phyloP scores from a whole-genome alignment of 2,329 filamentous ascomycete species.

The Pestalotiopsis sp. region DNA sequence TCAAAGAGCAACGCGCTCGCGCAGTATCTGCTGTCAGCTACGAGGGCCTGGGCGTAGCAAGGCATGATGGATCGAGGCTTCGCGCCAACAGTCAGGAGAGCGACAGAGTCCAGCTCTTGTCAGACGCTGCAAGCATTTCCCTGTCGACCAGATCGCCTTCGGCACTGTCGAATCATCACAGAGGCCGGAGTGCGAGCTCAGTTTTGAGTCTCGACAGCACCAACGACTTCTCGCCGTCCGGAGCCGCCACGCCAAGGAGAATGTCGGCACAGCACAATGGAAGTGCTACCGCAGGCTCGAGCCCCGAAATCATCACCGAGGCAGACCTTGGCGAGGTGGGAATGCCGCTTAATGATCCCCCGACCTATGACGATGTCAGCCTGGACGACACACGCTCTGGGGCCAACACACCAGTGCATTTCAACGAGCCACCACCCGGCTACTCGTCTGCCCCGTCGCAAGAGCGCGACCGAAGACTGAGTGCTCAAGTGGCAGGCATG shows the following conservation, averaged over 20 bases:
- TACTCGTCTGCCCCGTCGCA: slow-evolving; percentile 45
- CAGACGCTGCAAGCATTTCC: slow-evolving; percentile 69
- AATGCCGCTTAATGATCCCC: slow-evolving; percentile 49
- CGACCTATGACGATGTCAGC: slow-evolving; percentile 56
- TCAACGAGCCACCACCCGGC: slow-evolving; percentile 53
- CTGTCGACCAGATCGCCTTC: slow-evolving; percentile 29
- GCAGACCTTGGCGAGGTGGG: slow-evolving; percentile 49
- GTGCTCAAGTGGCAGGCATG: slow-evolving; percentile 34
- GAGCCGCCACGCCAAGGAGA: slow-evolving; percentile 43
- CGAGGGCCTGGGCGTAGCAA: slow-evolving; percentile 73
- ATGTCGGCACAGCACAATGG: slow-evolving; percentile 35
- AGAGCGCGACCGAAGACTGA: slow-evolving; percentile 34
- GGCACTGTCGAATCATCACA: slow-evolving; percentile 32
- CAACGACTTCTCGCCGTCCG: slow-evolving; percentile 46
- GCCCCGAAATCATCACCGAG: slow-evolving; percentile 54
- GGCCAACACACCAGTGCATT: slow-evolving; percentile 30
- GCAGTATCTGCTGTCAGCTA: slow-evolving; percentile 78
- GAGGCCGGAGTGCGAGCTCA: slow-evolving; percentile 56
- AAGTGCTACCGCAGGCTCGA: slow-evolving; percentile 43
- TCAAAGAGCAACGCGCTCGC: slow-evolving; percentile 64
- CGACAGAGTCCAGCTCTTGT: slow-evolving; percentile 71
- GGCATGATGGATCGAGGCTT: slow-evolving; percentile 77
- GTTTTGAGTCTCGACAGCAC: slow-evolving; percentile 57
- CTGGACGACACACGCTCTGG: slow-evolving; percentile 43
- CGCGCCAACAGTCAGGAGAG: slow-evolving; percentile 75